Percentiles rank a stretch among this genome's conserved stretches.
Evolutionary conservation across 2,329 filamentous ascomycete genomes (phyloP).

Genomic region (Paradendryphiella salina): DNA sequence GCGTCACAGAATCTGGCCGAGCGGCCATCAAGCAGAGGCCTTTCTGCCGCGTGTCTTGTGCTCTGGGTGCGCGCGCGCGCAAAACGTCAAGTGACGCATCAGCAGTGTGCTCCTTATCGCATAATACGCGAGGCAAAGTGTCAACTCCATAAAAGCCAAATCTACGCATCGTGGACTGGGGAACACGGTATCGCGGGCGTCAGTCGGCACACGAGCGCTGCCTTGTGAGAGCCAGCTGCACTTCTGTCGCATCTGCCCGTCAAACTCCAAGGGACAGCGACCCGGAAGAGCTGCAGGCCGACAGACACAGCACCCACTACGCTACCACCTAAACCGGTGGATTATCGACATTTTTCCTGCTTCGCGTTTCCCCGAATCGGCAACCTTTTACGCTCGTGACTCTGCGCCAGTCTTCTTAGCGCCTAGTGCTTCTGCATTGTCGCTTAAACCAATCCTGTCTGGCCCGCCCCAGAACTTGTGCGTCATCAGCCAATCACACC

Average conservation of each 20-base stretch:
- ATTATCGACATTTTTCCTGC: conserved; percentile 39
- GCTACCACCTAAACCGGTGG: conserved; percentile 37
- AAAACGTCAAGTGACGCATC: conserved; percentile 44
- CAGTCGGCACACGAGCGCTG: conserved; percentile 30
- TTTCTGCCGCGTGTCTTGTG: conserved; percentile 33
- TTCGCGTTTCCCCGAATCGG: conserved; percentile 29
- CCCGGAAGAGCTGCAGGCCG: conserved; percentile 13
- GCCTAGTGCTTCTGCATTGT: conserved; percentile 40
- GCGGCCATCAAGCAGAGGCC: conserved; percentile 27
- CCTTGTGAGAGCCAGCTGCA: conserved; percentile 17
- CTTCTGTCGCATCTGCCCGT: conserved; percentile 20
- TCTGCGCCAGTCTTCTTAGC: conserved; percentile 37
- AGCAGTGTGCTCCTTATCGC: conserved; percentile 38
- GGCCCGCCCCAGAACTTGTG: conserved; percentile 28
- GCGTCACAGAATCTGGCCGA: conserved; percentile 24
- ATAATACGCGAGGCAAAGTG: conserved; percentile 42
- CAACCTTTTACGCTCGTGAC: conserved; percentile 34
- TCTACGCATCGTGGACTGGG: conserved; percentile 36
- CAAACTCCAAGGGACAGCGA: conserved; percentile 19
- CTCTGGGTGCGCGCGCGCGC: conserved; percentile 37
- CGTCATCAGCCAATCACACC: conserved; percentile 37
- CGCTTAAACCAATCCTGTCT: conserved; percentile 35
- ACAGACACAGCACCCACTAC: conserved; percentile 22
- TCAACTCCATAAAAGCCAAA: conserved; percentile 36
- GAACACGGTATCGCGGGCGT: conserved; percentile 32